These are phyloP conservation scores for Perkinsus olseni DNA, from an alignment of 169 alveolate genomes.

Conservation along the genomic window DNA sequence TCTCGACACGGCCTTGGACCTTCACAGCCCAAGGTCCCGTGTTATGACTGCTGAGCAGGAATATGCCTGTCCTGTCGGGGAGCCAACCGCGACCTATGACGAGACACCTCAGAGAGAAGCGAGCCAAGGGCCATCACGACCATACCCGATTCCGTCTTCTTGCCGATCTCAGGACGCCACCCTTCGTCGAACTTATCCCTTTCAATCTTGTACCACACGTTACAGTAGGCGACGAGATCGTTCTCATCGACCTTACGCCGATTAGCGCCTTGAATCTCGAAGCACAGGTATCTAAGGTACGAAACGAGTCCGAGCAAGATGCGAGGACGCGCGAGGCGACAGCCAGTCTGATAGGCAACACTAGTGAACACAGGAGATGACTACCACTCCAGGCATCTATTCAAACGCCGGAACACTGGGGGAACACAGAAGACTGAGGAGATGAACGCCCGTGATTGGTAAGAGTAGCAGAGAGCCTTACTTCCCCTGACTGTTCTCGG, in stretches of 20 bases:
- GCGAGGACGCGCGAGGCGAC: too few species aligned
- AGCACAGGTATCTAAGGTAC: not conserved
- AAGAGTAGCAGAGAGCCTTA: not conserved
- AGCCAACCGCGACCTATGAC: not conserved
- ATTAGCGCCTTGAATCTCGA: not conserved
- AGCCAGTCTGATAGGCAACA: too few species aligned
- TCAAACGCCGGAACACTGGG: too few species aligned
- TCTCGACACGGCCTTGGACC: not conserved
- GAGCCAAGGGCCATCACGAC: too few species aligned
- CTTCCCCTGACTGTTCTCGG: not conserved
- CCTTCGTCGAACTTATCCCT: not conserved
- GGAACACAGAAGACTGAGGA: too few species aligned
- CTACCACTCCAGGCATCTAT: too few species aligned
- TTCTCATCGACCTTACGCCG: not conserved
- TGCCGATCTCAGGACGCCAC: not conserved
- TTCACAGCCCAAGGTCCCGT: not conserved
- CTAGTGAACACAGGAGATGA: too few species aligned
- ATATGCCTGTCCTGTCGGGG: not conserved
- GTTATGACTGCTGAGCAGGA: not conserved
- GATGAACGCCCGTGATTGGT: too few species aligned
- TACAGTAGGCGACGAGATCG: not conserved
- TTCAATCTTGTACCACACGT: not conserved
- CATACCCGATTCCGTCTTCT: not conserved
- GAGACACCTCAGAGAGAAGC: not conserved
- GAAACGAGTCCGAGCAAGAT: too few species aligned